Evolutionary conservation across 495 filamentous ascomycete genomes (phyloP), one percentile per base, ranked within the genome.

Genomic region (Oleoguttula mirabilis): DNA sequence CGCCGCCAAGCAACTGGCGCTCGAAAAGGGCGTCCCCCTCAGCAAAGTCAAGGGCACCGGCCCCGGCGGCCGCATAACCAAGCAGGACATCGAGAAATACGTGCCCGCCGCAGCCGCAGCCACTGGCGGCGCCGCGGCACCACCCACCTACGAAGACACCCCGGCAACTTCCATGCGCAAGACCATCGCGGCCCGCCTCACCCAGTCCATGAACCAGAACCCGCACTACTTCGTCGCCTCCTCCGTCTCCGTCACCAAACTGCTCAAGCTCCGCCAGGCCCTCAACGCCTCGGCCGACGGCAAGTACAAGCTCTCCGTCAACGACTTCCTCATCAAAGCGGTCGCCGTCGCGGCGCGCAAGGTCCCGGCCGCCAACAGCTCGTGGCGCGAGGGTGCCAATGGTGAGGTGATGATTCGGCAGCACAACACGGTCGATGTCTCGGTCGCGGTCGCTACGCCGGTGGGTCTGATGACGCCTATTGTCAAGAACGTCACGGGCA

Each of bases 301-400:
- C 64, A 79, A 84, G 60, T 96, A 93, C 76, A 96, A 94, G 75
- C 84, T 99, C 24, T 94, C 86, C 12, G 82, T 99, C 65, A 99
- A 99, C 62, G 90, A 99, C 67, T 99, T 99, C 75, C 70, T 99
- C 28, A 82, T 99, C 72, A 99, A 99, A 74, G 90, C 92, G 35
- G 80, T 86, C 35, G 85, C 76, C 40, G 70, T 81, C 45, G 92
- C 90, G 39, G 83, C 79, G 57, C 79, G 80, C 66, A 95, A 92
- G 72, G 86, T 95, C 21, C 90, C 90, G 8, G 75, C 81, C 44
- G 92, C 92, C 63, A 98, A 98, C 73, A 88, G 85, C 41, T 84
- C 82, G 58, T 98, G 92, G 88, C 79, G 73, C 40, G 80, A 82
- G 62, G 30, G 35, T 8, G 20, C 21, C 43, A 82, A 81, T 54